phyloP scores from a whole-genome alignment of 106 monocot genomes.

The Platanthera zijinensis region DNA sequence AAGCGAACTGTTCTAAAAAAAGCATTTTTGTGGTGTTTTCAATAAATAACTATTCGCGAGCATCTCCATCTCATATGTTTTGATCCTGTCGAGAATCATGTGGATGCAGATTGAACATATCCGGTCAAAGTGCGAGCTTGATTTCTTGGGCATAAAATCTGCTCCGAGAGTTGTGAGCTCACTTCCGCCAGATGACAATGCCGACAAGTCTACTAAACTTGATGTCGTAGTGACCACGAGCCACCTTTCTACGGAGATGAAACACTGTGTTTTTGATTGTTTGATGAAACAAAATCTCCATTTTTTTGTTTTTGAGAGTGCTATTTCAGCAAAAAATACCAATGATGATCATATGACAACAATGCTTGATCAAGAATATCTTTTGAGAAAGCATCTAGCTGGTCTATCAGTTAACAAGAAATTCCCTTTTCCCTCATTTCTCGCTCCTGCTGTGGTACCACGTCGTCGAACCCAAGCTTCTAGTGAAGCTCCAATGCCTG shows the following conservation, averaged over 20 bases:
- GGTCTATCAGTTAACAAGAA: slow-evolving; percentile 8
- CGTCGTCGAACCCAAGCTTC: slow-evolving; percentile 3
- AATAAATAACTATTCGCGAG: background rate
- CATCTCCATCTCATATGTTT: background rate
- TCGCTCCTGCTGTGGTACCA: background rate
- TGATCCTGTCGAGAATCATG: background rate
- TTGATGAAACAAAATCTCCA: slow-evolving; percentile 14
- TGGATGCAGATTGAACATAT: slow-evolving; percentile 24
- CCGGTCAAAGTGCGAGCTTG: slow-evolving; percentile 17
- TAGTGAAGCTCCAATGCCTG: background rate
- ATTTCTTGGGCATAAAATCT: slow-evolving; percentile 8
- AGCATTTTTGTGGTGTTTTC: background rate
- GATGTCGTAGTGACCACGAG: slow-evolving; percentile 1
- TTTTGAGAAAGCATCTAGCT: slow-evolving; percentile 26
- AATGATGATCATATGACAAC: slow-evolving; percentile 12
- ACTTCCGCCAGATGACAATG: slow-evolving; percentile 1
- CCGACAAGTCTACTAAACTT: slow-evolving; percentile 10
- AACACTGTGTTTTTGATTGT: slow-evolving; percentile 16
- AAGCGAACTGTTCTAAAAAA: background rate
- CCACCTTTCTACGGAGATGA: slow-evolving; percentile 6
- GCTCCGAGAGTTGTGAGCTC: slow-evolving; percentile 3
- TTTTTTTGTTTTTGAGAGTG: slow-evolving; percentile 6
- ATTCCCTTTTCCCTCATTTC: background rate
- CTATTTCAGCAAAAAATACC: slow-evolving; percentile 2
- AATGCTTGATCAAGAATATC: slow-evolving; percentile 12